Percentiles rank a stretch among this genome's conserved stretches.
Conservation (phyloP, 345 rosid genomes). For the Litchi chinensis region DNA sequence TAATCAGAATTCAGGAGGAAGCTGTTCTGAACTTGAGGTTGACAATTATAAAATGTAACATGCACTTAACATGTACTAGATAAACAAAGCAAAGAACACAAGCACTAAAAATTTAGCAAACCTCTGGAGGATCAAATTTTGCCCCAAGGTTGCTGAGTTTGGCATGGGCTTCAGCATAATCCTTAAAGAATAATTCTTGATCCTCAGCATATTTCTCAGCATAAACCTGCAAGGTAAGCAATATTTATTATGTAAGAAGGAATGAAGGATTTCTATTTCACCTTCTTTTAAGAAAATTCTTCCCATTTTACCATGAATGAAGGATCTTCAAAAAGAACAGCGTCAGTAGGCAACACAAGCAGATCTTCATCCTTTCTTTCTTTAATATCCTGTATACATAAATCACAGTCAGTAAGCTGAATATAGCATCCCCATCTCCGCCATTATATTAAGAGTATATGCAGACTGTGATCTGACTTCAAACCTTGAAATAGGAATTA, state of each 20-base stretch:
- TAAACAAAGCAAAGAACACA: conserved; percentile 10
- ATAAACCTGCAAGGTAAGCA: conserved; percentile 54
- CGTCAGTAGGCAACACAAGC: conserved; percentile 91
- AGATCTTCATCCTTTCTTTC: conserved; percentile 75
- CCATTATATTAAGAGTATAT: neutral
- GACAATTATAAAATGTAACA: neutral
- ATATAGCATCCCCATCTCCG: neutral
- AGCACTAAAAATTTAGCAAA: conserved; percentile 31
- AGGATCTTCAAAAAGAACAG: conserved; percentile 86
- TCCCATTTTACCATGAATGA: conserved; percentile 69
- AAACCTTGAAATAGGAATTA: conserved; percentile 95
- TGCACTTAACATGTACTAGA: neutral
- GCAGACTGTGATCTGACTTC: conserved; percentile 20
- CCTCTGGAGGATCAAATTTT: conserved; percentile 96
- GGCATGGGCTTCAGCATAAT: conserved; percentile 97
- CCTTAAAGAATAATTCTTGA: conserved; percentile 80
- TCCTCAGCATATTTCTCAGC: conserved; percentile 93
- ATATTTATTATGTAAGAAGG: conserved; percentile 16
- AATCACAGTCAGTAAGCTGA: conserved; percentile 21
- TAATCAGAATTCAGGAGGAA: neutral
- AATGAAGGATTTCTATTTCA: conserved; percentile 10
- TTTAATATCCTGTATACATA: conserved; percentile 66
- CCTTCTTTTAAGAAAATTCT: conserved; percentile 4
- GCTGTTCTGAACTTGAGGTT: neutral
- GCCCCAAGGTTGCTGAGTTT: conserved; percentile 94